Conservation (phyloP, 805 yeast species). For the Debaryomyces prosopidis region DNA sequence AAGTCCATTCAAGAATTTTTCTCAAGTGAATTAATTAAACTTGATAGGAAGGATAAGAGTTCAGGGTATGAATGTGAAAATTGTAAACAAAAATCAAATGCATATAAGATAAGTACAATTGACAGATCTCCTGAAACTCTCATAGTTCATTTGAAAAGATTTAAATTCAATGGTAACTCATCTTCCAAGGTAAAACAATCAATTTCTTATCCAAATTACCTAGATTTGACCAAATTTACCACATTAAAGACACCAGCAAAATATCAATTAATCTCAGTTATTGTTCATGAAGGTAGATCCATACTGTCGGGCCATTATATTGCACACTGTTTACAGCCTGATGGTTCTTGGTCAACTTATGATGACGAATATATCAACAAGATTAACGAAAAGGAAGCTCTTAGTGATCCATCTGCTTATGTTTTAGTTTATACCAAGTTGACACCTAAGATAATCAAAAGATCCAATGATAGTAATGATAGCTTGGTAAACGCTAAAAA, state of each 20-base stretch:
- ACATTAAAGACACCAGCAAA: constrained; percentile 33
- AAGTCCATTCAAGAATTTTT: constrained; percentile 80
- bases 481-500: constrained; percentile 6
- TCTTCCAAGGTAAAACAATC: constrained; percentile 87
- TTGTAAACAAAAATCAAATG: constrained; percentile 76
- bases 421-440: constrained; percentile 81
- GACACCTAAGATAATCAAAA: constrained; percentile 48
- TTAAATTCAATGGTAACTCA: constrained; percentile 78
- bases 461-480: constrained; percentile 6
- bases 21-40: constrained; percentile 72
- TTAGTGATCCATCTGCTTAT: constrained; percentile 87
- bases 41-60: constrained; percentile 60
- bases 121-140: constrained; percentile 86
- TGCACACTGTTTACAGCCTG: constrained; percentile 89
- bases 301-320: constrained; percentile 91
- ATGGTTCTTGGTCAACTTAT: constrained; percentile 88
- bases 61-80: constrained; percentile 86
- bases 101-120: constrained; percentile 72
- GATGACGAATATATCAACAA: constrained; percentile 88
- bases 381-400: constrained; percentile 69
- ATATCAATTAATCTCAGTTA: constrained; percentile 78
- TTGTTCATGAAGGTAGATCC: constrained; percentile 93
- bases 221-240: constrained; percentile 68
- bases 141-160: constrained; percentile 84
- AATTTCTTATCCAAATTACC: constrained; percentile 73